These are phyloP conservation scores for Neonectria sp. DNA, from an alignment of 2,329 filamentous ascomycete genomes.

Conservation along the genomic window DNA sequence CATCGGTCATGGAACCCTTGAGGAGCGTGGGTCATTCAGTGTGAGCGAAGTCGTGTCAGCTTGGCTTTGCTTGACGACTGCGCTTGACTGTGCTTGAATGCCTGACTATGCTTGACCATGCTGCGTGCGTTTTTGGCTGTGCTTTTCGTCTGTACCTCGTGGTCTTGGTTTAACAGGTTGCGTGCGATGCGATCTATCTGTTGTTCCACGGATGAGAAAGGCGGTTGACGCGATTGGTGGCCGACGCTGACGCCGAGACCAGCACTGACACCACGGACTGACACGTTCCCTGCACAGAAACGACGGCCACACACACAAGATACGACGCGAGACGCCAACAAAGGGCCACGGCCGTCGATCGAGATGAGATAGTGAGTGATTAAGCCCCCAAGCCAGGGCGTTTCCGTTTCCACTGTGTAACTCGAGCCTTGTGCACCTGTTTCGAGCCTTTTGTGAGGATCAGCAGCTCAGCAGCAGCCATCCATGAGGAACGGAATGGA, in stretches of 20 bases:
- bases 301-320: conserved; percentile 6
- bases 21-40: not conserved
- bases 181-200: conserved; percentile 1
- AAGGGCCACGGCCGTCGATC: conserved; percentile 16
- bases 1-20: not conserved
- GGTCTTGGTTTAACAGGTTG: conserved; percentile 12
- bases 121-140: not conserved
- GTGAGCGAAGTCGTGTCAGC: not conserved
- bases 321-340: conserved; percentile 20
- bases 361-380: conserved; percentile 13
- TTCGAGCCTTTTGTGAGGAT: conserved; percentile 13
- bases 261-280: conserved; percentile 25
- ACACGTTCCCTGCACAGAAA: conserved; percentile 29
- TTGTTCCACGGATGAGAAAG: conserved; percentile 27
- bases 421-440: conserved; percentile 6
- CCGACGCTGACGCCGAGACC: conserved; percentile 26
- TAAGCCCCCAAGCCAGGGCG: not conserved
- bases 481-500: conserved; percentile 23
- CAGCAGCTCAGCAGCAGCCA: conserved; percentile 15
- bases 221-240: conserved; percentile 24
- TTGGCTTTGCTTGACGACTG: too few relatives aligned
- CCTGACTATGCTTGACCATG: not conserved
- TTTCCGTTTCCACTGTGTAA: not conserved
- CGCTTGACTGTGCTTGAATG: not conserved
- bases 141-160: not conserved